Base-by-base conservation (phyloP, 129 eudicot species). In the Saposhnikovia divaricata region DNA sequence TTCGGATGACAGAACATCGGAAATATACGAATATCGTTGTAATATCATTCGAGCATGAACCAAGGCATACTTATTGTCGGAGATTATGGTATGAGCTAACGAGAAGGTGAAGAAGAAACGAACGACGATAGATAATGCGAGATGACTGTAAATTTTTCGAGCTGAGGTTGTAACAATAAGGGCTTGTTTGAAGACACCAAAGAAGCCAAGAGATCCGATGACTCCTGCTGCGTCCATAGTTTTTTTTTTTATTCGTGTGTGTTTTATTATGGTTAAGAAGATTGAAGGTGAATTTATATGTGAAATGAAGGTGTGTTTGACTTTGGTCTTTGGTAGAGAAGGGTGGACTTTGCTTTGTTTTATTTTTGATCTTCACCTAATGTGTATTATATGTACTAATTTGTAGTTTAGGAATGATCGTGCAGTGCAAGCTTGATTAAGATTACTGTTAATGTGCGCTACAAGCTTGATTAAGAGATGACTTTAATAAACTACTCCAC, bases 181-280 rank as follows among this genome's bases (percentile, higher is more conserved):
- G 80, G 89, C 69, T 84, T 88, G 89, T 68, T 85, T 85, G 81
- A 81, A 81, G 75, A 85, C 80, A 81, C 87, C 87, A 82, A 88
- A 81, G 81, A 88, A 88, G 19, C 91, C 89, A 66, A 86, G 76
- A 57, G 83, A 88, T 40, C 85, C 84, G 43, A 83, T 65, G 37
- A 85, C 79, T 53, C 85, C 91, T 77, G n/a, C 80, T 84, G 79
- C n/a, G n/a, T 88, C 89, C 89, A 88, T 85, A 77, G 55, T 15
- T 16, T 19, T 28, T n/a, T 28, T n/a, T 31, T 47, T 45, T 8
- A 2, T 74, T 4, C 6, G 5, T 46, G 43, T 40, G 43, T 40
- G 43, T 79, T 79, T 21, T 19, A 38, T 6, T 13, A 28, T n/a
- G 45, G 45, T 57, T 12, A 69, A 27, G 68, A 34, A 51, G 57